Evolutionary conservation across 345 rosid species (phyloP), one percentile per base, ranked within the genome.

Genomic region (Hibiscus mutabilis): DNA sequence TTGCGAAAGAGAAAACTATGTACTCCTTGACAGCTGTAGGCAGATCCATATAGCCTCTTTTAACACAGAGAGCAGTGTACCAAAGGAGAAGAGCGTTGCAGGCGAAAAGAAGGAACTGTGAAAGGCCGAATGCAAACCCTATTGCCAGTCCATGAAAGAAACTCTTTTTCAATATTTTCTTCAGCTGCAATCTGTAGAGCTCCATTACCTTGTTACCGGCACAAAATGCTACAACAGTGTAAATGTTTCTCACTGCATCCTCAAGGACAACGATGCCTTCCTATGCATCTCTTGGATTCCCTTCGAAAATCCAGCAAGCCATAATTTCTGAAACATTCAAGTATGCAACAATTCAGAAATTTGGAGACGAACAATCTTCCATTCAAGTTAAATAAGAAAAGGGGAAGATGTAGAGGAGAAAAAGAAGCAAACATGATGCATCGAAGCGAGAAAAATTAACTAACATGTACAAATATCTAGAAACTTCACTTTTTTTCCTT

Each of bases 121-220:
- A 95, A 84, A 92, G 82, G 82, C 99, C 98, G 84, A 95, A 95
- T 27, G 89, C 98, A 60, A 92, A 95, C 73, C 99, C 99, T 42
- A 65, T 65, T 12, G 69, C 53, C 69, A 65, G 42, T 21, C 53
- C 69, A 65, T 65, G 69, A 42, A 65, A 70, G 78, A 90, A 87
- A 80, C 99, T 95, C 88, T 92, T 85, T 73, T 60, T 84, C 75
- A 92, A 84, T 83, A 92, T 95, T 74, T 83, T 87, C 77, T 85
- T 80, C 76, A 95, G 87, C 68, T 92, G 99, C 69, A 84, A 75
- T 73, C 92, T 84, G 74, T 95, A 95, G 73, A 95, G 94, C 80
- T 95, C 99, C 99, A 95, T 95, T 64, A 95, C 97, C 85, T 95
- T 92, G 84, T 90, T 92, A 72, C 98, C 99, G 60, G 98, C 97